Evolutionary conservation across 108 stramenopile species (phyloP), one percentile per base, ranked within the genome.

Genomic region (Skeletonema marinoi): DNA sequence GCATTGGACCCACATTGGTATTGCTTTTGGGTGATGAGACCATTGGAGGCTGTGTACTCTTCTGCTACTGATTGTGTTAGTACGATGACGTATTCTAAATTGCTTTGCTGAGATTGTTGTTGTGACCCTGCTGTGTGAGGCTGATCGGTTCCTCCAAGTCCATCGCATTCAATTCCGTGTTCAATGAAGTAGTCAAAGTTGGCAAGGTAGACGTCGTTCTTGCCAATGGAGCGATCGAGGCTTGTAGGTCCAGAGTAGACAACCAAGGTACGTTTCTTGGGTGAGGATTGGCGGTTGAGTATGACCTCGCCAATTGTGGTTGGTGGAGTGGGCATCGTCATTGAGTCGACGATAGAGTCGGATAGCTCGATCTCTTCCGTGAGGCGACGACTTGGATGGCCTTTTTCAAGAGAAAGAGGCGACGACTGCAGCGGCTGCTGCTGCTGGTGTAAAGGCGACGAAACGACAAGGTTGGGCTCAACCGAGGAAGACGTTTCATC

Each of bases 171-270:
- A 54, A 87, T 81, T 6, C 86, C 86, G 41, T 84, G 75, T 41
- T 77, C 30, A 12, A 87, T 51, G 61, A 87, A 87, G 56, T 84
- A 87, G 5, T 87, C 83, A 32, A 87, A 81, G 60, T 87, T 84
- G 4, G 33, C 69, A n/a, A 87, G 66, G 68, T 87, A 87, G 51
- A 87, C 39, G 25, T 81, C 86, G 64, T 87, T 87, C 42, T 87
- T 87, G 4, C 78, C 85, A n/a, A 68, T 67, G 38, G 69, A 66
- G 8, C 73, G 78, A 50, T 87, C 83, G 32, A 84, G 54, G 10
- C 70, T 72, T 13, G 83, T 84, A 19, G 86, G 86, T 21, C 86
- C 86, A 9, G 86, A 80, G 54, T 84, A 87, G n/a, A 81, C 75
- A 3, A 87, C 83, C 3, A 87, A 56, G 11, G 80, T 87, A 29